phyloP scores from a whole-genome alignment of 805 yeast species.

The Komagataella populi region DNA sequence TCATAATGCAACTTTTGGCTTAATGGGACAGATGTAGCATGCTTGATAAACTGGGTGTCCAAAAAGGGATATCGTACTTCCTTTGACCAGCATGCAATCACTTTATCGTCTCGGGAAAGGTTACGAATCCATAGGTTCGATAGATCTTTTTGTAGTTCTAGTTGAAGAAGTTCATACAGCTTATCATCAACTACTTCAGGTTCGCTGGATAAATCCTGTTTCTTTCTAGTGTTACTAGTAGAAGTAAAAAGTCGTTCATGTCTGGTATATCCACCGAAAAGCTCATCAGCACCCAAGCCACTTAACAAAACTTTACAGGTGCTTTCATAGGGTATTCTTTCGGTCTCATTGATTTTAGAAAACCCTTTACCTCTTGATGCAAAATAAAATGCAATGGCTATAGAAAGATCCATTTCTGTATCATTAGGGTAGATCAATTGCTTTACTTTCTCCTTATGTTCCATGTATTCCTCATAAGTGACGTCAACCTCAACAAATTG shows the following conservation, averaged over 20 bases:
- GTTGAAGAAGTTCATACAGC: constrained; percentile 28
- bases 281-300: constrained; percentile 95
- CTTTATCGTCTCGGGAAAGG: constrained; percentile 86
- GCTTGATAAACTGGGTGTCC: constrained; percentile 44
- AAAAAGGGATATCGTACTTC: constrained; percentile 84
- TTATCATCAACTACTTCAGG: not conserved
- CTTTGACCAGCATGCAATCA: constrained; percentile 73
- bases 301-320: constrained; percentile 63
- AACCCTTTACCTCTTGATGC: constrained; percentile 54
- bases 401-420: constrained; percentile 92
- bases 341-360: not conserved
- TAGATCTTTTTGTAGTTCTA: constrained; percentile 60
- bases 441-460: constrained; percentile 35
- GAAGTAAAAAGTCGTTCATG: constrained; percentile 42
- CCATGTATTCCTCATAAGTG: constrained; percentile 49
- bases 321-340: constrained; percentile 25
- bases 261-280: constrained; percentile 91
- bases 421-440: constrained; percentile 67
- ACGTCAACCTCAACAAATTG: constrained; percentile 62
- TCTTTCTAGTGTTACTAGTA: constrained; percentile 6
- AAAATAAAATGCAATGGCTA: constrained; percentile 90
- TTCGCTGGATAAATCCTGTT: constrained; percentile 7
- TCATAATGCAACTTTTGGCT: constrained; percentile 24
- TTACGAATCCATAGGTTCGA: constrained; percentile 66
- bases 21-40: constrained; percentile 37